These are phyloP conservation scores for Mariannaea elegans DNA, from an alignment of 2,329 filamentous ascomycete genomes.

Conservation along the genomic window DNA sequence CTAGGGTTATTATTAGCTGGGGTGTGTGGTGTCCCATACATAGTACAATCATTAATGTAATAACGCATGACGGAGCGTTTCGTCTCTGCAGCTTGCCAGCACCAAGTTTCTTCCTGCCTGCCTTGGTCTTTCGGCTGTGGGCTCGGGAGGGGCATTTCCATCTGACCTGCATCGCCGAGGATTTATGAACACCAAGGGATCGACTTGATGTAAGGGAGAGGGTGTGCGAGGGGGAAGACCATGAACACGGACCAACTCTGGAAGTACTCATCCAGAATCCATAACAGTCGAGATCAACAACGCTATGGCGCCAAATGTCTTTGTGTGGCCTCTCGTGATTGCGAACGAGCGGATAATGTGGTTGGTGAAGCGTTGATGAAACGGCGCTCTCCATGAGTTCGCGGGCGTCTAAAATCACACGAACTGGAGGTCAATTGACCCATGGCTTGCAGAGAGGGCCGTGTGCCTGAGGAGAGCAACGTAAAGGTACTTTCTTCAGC, in stretches of 20 bases:
- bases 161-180: constrained; percentile 2
- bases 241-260: neutral
- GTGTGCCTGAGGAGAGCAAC: neutral
- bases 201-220: neutral
- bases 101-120: constrained; percentile 4
- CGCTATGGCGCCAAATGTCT: neutral
- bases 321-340: neutral
- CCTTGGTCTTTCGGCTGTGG: neutral
- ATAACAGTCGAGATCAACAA: neutral
- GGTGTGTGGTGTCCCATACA: constrained; percentile 28
- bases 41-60: constrained; percentile 30
- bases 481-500: neutral
- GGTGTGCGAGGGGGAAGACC: neutral
- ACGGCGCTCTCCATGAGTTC: neutral
- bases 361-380: constrained; percentile 2
- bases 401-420: neutral
- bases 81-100: constrained; percentile 16
- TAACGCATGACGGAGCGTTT: constrained; percentile 30
- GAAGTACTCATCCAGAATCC: neutral
- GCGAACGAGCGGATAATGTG: neutral
- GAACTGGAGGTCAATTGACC: neutral
- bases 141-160: neutral
- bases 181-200: neutral
- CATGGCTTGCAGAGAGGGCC: neutral
- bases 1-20: constrained; percentile 16